Conservation (phyloP, 2,329 filamentous ascomycete genomes). For the Pezicula carpinea region DNA sequence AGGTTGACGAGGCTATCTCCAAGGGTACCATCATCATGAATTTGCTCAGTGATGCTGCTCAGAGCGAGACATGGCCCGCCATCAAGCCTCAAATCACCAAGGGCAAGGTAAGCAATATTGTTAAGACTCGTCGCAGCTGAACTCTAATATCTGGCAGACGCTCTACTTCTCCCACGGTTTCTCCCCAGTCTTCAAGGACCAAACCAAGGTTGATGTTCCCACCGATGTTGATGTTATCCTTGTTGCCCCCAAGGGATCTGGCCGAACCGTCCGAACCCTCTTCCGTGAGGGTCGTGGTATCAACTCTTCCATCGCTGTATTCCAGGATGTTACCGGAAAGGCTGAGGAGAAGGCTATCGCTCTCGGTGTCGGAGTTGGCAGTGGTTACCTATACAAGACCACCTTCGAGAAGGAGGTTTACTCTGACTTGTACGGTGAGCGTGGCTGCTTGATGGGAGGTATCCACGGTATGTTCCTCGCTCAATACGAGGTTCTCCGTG, state of each 20-base stretch:
- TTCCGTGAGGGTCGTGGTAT: conserved; percentile 99
- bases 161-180: conserved; percentile 99
- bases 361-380: conserved; percentile 93
- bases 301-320: conserved; percentile 98
- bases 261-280: conserved; percentile 95
- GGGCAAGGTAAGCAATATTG: conserved; percentile 72
- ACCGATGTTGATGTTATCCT: conserved; percentile 98
- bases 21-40: conserved; percentile 98
- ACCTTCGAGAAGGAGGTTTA: conserved; percentile 99
- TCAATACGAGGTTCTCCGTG: conserved; percentile 99
- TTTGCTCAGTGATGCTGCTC: conserved; percentile 93
- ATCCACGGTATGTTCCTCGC: conserved; percentile 99
- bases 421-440: conserved; percentile 99
- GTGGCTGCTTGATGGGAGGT: conserved; percentile 98
- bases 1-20: conserved; percentile 92
- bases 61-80: conserved; percentile 96
- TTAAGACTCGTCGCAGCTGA: conserved; percentile 9
- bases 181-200: conserved; percentile 99
- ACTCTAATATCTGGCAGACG: conserved; percentile 53
- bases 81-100: conserved; percentile 98
- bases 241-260: conserved; percentile 97
- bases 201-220: conserved; percentile 98
- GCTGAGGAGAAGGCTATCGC: conserved; percentile 97
- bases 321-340: conserved; percentile 96
- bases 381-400: conserved; percentile 99